These are phyloP conservation scores for Leccinum cinnamomeum DNA, from an alignment of 1,284 basidiomycete species.

Conservation along the genomic window DNA sequence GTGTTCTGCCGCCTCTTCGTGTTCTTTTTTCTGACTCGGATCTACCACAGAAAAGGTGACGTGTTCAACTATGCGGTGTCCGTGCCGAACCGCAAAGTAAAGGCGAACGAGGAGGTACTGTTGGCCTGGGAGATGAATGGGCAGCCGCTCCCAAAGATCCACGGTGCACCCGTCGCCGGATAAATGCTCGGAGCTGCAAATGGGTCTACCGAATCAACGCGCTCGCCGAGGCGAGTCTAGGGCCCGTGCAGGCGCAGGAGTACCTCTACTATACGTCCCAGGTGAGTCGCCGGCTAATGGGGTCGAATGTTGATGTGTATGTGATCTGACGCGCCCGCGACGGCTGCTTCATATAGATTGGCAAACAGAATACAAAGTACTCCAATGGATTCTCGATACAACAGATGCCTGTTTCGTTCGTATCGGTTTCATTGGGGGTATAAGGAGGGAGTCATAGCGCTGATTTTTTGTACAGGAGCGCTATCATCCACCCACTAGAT, in stretches of 20 bases:
- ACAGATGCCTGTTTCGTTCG: slow-evolving; percentile 23
- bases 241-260: slow-evolving; percentile 54
- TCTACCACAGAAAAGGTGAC: slow-evolving; percentile 42
- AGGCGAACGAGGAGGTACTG: slow-evolving; percentile 50
- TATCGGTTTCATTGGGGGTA: neutral
- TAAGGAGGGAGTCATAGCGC: too few relatives aligned
- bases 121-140: slow-evolving; percentile 65
- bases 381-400: slow-evolving; percentile 24
- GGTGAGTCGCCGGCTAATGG: slow-evolving; percentile 4
- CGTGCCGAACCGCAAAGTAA: slow-evolving; percentile 53
- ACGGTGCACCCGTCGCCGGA: slow-evolving; percentile 56
- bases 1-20: neutral
- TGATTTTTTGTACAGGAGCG: slow-evolving; percentile 12
- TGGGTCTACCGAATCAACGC: slow-evolving; percentile 61
- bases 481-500: slow-evolving; percentile 37
- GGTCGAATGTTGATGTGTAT: neutral
- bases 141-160: slow-evolving; percentile 48
- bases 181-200: slow-evolving; percentile 59
- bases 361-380: slow-evolving; percentile 20
- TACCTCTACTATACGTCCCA: slow-evolving; percentile 47
- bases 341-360: slow-evolving; percentile 1
- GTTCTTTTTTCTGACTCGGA: neutral
- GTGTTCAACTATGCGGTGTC: slow-evolving; percentile 58
- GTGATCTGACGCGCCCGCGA: neutral
- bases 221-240: slow-evolving; percentile 47